Evolutionary conservation across 2,329 filamentous ascomycete genomes (phyloP).

Genomic region (Xylariaceae sp.): DNA sequence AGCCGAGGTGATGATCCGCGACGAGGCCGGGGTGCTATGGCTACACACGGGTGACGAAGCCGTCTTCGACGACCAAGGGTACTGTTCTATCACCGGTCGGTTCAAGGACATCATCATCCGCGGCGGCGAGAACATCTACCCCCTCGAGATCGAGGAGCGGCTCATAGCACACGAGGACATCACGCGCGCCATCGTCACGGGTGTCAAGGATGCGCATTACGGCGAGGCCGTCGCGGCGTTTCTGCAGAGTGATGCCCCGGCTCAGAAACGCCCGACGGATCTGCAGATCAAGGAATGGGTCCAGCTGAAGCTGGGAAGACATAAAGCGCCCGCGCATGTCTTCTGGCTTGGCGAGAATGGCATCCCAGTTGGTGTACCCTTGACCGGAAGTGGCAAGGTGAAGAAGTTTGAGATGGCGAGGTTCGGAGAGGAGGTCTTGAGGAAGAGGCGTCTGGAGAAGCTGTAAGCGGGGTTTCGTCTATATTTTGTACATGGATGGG

Average conservation of each 20-base stretch:
- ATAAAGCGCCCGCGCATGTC: conserved; percentile 75
- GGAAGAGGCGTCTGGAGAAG: conserved; percentile 54
- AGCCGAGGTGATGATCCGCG: conserved; percentile 62
- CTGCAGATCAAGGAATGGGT: conserved; percentile 69
- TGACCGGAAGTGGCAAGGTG: conserved; percentile 77
- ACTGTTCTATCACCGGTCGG: conserved; percentile 75
- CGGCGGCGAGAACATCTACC: conserved; percentile 77
- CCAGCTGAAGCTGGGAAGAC: conserved; percentile 64
- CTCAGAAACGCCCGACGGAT: conserved; percentile 50
- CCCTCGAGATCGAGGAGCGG: conserved; percentile 77
- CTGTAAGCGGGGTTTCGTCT: conserved; percentile 43
- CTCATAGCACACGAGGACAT: conserved; percentile 70
- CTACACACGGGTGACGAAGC: conserved; percentile 73
- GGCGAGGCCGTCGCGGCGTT: conserved; percentile 77
- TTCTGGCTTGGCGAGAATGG: conserved; percentile 75
- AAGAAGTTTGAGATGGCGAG: conserved; percentile 70
- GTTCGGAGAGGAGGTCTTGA: conserved; percentile 61
- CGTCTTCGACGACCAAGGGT: conserved; percentile 70
- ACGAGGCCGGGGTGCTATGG: conserved; percentile 65
- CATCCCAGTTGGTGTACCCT: conserved; percentile 61
- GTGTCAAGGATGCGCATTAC: conserved; percentile 72
- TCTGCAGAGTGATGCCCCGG: conserved; percentile 45
- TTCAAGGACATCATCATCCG: conserved; percentile 84
- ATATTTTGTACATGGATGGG: not conserved
- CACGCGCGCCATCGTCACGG: conserved; percentile 71